Percentiles rank a stretch among this genome's conserved stretches.
phyloP scores from a whole-genome alignment of 1,139 yeast genomes.

The Hansenula lynferdii region DNA sequence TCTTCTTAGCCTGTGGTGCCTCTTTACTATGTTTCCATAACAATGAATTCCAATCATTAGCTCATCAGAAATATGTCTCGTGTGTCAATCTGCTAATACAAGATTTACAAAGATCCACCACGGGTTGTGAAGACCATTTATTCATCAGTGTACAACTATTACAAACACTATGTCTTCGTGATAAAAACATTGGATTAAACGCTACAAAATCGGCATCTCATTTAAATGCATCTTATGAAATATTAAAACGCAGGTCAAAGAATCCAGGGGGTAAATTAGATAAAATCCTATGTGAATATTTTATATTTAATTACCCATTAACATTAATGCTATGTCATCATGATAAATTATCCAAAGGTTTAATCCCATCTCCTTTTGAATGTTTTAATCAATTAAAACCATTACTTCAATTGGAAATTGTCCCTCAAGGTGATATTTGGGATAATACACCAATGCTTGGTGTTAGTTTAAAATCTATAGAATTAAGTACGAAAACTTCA shows the following conservation, averaged over 20 bases:
- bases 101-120: conserved; percentile 14
- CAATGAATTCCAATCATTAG: conserved; percentile 15
- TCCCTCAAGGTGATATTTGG: conserved; percentile 12
- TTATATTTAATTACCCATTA: conserved; percentile 26
- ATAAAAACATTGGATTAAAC: conserved; percentile 23
- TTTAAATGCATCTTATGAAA: conserved; percentile 23
- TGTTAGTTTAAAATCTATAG: conserved; percentile 20
- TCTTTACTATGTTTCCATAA: conserved; percentile 21
- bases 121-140: conserved; percentile 24
- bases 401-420: not conserved
- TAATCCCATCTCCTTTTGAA: conserved; percentile 25
- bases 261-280: no score
- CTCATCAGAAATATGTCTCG: conserved; percentile 23
- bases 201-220: conserved; percentile 27
- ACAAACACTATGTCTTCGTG: conserved; percentile 26
- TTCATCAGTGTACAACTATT: conserved; percentile 24
- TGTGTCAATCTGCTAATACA: conserved; percentile 17
- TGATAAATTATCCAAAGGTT: conserved; percentile 18
- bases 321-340: conserved; percentile 25
- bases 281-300: conserved; percentile 25
- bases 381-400: conserved; percentile 19
- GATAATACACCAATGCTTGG: conserved; percentile 22
- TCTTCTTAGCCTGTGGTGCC: conserved; percentile 29
- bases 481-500: conserved; percentile 24
- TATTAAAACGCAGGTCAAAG: conserved; percentile 19